Evolutionary conservation across 257 asterid species (phyloP).

Genomic region (Jacaranda copaia): DNA sequence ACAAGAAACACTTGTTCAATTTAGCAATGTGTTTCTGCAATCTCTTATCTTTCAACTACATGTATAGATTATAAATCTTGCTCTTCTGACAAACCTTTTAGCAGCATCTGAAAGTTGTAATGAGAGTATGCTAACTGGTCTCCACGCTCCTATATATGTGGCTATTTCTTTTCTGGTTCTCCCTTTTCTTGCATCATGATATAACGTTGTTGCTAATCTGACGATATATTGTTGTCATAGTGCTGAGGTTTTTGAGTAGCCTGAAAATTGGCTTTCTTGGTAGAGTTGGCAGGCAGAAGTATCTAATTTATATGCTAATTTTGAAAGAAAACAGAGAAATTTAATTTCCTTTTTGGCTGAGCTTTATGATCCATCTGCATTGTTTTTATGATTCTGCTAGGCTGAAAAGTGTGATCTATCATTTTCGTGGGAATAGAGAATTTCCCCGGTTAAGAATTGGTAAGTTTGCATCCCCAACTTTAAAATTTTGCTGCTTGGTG

Average conservation of each 20-base stretch:
- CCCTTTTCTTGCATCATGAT: neutral
- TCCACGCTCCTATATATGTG: neutral
- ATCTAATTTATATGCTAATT: slow-evolving; percentile 24
- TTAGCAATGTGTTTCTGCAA: slow-evolving; percentile 15
- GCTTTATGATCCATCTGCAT: slow-evolving; percentile 23
- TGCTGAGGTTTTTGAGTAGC: slow-evolving; percentile 1
- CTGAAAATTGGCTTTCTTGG: slow-evolving; percentile 1
- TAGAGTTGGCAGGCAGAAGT: neutral
- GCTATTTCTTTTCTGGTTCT: slow-evolving; percentile 1
- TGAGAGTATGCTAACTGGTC: neutral
- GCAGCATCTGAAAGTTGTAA: neutral
- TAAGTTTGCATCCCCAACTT: slow-evolving; percentile 46
- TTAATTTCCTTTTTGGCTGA: slow-evolving; percentile 7
- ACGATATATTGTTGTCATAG: slow-evolving; percentile 14
- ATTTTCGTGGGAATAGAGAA: slow-evolving; percentile 81
- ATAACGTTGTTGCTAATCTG: neutral
- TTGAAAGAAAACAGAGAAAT: neutral
- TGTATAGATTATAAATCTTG: slow-evolving; percentile 5
- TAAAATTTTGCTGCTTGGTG: slow-evolving; percentile 10
- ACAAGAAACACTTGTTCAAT: neutral
- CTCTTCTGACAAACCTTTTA: slow-evolving; percentile 1
- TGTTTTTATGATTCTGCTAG: slow-evolving; percentile 44
- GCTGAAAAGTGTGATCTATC: slow-evolving; percentile 78
- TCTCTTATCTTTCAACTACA: slow-evolving; percentile 18
- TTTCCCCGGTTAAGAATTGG: slow-evolving; percentile 97